These are phyloP conservation scores for Cyclotella kingstonii DNA, from an alignment of 108 stramenopile genomes.

Conservation along the genomic window DNA sequence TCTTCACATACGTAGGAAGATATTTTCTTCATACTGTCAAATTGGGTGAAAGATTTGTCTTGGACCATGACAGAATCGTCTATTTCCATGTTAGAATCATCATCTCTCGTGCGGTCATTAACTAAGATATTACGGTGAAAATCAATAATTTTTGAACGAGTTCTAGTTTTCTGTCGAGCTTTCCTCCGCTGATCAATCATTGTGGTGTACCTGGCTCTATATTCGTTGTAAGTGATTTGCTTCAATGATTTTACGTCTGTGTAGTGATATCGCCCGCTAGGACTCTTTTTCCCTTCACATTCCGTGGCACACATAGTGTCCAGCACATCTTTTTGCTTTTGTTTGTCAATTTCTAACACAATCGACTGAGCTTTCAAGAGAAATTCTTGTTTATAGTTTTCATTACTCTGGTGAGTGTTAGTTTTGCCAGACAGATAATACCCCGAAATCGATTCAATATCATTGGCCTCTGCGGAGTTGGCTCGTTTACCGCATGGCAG, in stretches of 20 bases:
- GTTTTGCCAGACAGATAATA: slow-evolving; percentile 26
- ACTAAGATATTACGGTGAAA: background rate
- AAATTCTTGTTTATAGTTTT: slow-evolving; percentile 8
- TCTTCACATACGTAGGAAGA: too few species aligned
- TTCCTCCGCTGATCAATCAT: slow-evolving; percentile 15
- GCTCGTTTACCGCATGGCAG: slow-evolving; percentile 4
- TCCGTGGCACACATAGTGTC: slow-evolving; percentile 6
- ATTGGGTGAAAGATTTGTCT: background rate
- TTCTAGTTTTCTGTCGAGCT: background rate
- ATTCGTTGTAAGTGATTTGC: slow-evolving; percentile 8
- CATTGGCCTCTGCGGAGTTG: slow-evolving; percentile 3
- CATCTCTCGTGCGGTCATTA: background rate
- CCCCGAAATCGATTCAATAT: slow-evolving; percentile 18
- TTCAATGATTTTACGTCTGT: slow-evolving; percentile 9
- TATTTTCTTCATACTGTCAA: background rate
- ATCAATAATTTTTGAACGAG: background rate
- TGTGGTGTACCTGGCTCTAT: slow-evolving; percentile 12
- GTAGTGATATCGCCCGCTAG: slow-evolving; percentile 10
- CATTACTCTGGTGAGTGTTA: background rate
- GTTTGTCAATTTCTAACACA: slow-evolving; percentile 27
- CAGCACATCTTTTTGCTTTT: slow-evolving; percentile 11
- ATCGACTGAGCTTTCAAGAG: slow-evolving; percentile 20
- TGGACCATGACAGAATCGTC: slow-evolving; percentile 22
- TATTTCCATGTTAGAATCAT: slow-evolving; percentile 36
- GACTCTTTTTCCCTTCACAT: slow-evolving; percentile 22